Conservation (phyloP, 352 stramenopile species). For the Blastocystis sp. region DNA sequence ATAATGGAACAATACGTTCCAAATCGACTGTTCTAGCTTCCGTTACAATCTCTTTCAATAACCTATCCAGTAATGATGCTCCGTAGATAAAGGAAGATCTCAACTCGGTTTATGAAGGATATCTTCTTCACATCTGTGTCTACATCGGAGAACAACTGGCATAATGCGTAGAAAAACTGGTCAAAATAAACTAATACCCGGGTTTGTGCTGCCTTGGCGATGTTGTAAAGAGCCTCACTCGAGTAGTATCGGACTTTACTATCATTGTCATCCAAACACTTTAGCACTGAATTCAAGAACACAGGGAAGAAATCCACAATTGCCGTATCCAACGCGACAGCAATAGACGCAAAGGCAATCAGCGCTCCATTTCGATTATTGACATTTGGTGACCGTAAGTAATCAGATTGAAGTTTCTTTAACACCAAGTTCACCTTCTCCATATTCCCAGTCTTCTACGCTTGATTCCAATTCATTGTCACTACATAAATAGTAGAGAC, state of each 20-base stretch:
- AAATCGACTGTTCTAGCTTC: conserved; percentile 86
- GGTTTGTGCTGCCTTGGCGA: conserved; percentile 81
- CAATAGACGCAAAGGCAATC: conserved; percentile 81
- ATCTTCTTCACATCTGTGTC: conserved; percentile 84
- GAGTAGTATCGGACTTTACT: conserved; percentile 81
- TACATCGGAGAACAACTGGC: conserved; percentile 80
- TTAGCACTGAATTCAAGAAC: conserved; percentile 80
- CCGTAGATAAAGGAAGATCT: conserved; percentile 68
- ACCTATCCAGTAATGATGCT: conserved; percentile 80
- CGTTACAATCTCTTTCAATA: conserved; percentile 86
- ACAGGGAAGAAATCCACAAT: conserved; percentile 82
- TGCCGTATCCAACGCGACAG: conserved; percentile 83
- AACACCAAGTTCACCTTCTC: conserved; percentile 50
- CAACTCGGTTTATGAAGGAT: background rate
- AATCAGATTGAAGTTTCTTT: conserved; percentile 28
- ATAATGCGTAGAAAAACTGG: conserved; percentile 81
- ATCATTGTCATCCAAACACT: conserved; percentile 85
- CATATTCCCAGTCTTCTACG: conserved; percentile 41
- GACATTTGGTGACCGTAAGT: conserved; percentile 78
- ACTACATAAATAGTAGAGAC: conserved; percentile 32
- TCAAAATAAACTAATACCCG: conserved; percentile 85
- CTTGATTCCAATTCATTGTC: background rate
- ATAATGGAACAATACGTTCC: conserved; percentile 82
- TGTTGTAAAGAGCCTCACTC: conserved; percentile 85
- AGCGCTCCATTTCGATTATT: conserved; percentile 84